Conservation (phyloP, 2,329 filamentous ascomycete species). For the Aspergillus sp. region DNA sequence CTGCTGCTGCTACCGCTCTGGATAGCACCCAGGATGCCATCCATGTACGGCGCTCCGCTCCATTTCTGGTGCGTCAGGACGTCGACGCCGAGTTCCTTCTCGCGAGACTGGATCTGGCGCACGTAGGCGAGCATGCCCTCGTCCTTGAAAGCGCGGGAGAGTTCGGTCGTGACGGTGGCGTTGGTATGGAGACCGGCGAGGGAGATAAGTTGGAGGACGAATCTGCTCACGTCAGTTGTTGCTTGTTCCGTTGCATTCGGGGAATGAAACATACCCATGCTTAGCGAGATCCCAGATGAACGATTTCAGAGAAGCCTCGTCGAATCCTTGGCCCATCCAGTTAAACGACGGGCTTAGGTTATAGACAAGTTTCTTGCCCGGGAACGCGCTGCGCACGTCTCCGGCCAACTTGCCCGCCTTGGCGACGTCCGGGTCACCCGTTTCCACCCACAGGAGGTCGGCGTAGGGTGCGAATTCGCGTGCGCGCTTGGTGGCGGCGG, state of each 20-base stretch:
- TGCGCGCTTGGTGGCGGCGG: conserved; percentile 84
- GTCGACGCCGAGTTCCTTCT: conserved; percentile 86
- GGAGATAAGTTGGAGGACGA: conserved; percentile 59
- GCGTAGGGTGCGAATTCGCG: conserved; percentile 87
- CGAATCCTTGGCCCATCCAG: conserved; percentile 95
- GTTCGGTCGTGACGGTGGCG: conserved; percentile 61
- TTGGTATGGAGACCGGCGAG: conserved; percentile 59
- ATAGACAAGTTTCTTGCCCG: conserved; percentile 87
- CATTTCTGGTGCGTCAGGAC: conserved; percentile 90
- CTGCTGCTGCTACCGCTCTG: conserved; percentile 84
- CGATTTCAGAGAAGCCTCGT: conserved; percentile 69
- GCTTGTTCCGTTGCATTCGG: neutral
- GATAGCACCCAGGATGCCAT: conserved; percentile 82
- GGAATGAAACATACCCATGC: conserved; percentile 60
- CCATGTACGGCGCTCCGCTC: conserved; percentile 67
- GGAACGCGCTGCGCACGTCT: conserved; percentile 62
- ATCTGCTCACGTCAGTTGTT: conserved; percentile 32
- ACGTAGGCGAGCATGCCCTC: conserved; percentile 98
- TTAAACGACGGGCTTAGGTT: conserved; percentile 97
- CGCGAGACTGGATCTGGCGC: conserved; percentile 78
- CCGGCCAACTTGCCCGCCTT: conserved; percentile 69
- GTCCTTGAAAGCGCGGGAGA: conserved; percentile 74
- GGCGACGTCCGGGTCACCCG: conserved; percentile 74
- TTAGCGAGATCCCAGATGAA: conserved; percentile 96
- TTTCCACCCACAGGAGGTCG: conserved; percentile 96